phyloP scores from a whole-genome alignment of 2,329 filamentous ascomycete species.

The Penicillium oxalicum region DNA sequence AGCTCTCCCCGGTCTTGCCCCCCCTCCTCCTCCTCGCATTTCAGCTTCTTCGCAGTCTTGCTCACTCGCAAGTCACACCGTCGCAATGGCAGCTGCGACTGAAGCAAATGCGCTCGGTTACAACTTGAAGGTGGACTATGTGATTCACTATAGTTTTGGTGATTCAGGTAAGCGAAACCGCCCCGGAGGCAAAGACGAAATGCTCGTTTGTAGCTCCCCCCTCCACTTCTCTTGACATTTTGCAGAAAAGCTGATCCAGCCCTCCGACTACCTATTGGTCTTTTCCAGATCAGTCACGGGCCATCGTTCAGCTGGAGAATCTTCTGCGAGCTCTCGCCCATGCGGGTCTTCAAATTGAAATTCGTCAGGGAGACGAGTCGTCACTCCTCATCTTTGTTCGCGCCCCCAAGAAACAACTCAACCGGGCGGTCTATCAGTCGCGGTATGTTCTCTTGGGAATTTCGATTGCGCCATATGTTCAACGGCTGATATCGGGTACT shows the following conservation, averaged over 20 bases:
- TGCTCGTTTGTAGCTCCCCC: not conserved
- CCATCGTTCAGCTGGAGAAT: conserved; percentile 69
- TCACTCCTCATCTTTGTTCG: conserved; percentile 81
- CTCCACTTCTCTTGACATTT: not conserved
- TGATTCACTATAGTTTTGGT: conserved; percentile 71
- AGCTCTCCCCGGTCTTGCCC: conserved; percentile 1
- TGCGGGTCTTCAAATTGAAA: conserved; percentile 79
- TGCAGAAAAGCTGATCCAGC: not conserved
- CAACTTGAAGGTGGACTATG: conserved; percentile 78
- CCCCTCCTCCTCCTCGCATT: not conserved
- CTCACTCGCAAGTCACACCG: not conserved
- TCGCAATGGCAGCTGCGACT: conserved; percentile 26
- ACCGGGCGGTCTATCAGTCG: conserved; percentile 76
- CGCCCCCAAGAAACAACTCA: conserved; percentile 69
- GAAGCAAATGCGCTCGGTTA: conserved; percentile 32
- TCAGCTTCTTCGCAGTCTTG: not conserved
- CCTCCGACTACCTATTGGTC: not conserved
- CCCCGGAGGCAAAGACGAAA: not conserved
- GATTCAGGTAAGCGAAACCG: conserved; percentile 50
- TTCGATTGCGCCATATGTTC: too few species aligned
- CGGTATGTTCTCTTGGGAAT: conserved; percentile 42
- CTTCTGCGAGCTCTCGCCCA: conserved; percentile 69
- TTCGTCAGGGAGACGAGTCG: conserved; percentile 69
- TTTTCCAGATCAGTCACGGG: conserved; percentile 57
- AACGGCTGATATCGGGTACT: not conserved